phyloP scores from a whole-genome alignment of 306 rosid genomes.

The Prunus fruticosa region DNA sequence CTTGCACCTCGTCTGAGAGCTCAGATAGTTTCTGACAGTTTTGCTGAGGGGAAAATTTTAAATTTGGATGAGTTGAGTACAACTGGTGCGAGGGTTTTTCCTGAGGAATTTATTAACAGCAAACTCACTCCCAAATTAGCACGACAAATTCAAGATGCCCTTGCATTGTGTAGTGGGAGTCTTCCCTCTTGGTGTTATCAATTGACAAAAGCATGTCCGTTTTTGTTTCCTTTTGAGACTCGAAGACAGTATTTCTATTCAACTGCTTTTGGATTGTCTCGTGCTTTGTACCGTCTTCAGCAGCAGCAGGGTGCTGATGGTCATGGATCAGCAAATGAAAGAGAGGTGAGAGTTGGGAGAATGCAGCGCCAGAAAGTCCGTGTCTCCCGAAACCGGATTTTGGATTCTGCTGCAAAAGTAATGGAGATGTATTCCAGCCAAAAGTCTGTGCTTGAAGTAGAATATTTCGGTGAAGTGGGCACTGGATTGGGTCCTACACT shows the following conservation, averaged over 20 bases:
- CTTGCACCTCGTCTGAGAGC: slow-evolving; percentile 85
- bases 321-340: slow-evolving; percentile 76
- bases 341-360: slow-evolving; percentile 98
- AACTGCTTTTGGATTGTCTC: slow-evolving; percentile 96
- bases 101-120: slow-evolving; percentile 82
- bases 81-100: slow-evolving; percentile 56
- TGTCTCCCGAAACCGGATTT: slow-evolving; percentile 87
- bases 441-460: slow-evolving; percentile 98
- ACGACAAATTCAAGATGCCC: slow-evolving; percentile 97
- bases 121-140: slow-evolving; percentile 98
- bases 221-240: slow-evolving; percentile 95
- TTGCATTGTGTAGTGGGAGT: slow-evolving; percentile 99
- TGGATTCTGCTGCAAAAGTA: slow-evolving; percentile 98
- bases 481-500: slow-evolving; percentile 99
- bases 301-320: slow-evolving; percentile 99
- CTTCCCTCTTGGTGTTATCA: slow-evolving; percentile 99
- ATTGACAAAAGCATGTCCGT: slow-evolving; percentile 96
- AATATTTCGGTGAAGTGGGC: slow-evolving; percentile 99
- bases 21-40: slow-evolving; percentile 65
- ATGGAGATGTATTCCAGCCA: slow-evolving; percentile 99
- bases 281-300: slow-evolving; percentile 91
- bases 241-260: slow-evolving; percentile 95
- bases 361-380: slow-evolving; percentile 98
- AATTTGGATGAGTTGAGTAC: slow-evolving; percentile 60
- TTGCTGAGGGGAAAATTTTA: slow-evolving; percentile 64